Evolutionary conservation across 1,284 basidiomycete species (phyloP), one percentile per base, ranked within the genome.

Genomic region (Moesziomyces sp.): DNA sequence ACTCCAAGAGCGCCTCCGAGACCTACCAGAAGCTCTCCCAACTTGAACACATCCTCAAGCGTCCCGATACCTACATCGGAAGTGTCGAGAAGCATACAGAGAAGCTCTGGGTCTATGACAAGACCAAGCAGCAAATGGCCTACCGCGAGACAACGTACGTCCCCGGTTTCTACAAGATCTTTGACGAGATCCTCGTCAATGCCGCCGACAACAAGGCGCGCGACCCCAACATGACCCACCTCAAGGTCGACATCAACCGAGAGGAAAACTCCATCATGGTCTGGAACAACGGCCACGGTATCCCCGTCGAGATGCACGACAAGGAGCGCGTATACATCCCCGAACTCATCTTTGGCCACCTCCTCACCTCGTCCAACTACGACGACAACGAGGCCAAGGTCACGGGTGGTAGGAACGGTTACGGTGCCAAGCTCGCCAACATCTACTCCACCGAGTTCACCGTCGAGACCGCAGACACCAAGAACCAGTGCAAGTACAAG

Each of bases 361-460:
- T 99, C 35, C 88, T 99, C 46, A 94, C 97, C 0, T 94, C 93
- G 21, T 97, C 94, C 60, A 99, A 99, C 86, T 99, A 97, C 83
- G 96, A 99, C 84, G 97, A 99, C 81, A 93, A 95, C 85, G 95
- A 99, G 86, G 97, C 95, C 88, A 99, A 98, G 86, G 89, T 99
- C 50, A 97, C 95, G 1, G 97, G 97, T 86, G 97, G 97, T 85
- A 90, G 97, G 82, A 99, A 99, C 83, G 97, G 97, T 83, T 99
- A 94, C 82, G 97, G 97, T 83, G 97, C 97, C 54, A 84, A 99
- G 86, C 89, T 99, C 49, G 92, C 97, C 66, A 99, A 99, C 86
- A 98, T 99, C 80, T 99, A 99, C 87, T 99, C 97, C 3, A 91
- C 89, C 74, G 92, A 97, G 85, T 99, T 99, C 85, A 93, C 90